Conservation (phyloP, 2,329 filamentous ascomycete genomes). For the Neurospora sp. region DNA sequence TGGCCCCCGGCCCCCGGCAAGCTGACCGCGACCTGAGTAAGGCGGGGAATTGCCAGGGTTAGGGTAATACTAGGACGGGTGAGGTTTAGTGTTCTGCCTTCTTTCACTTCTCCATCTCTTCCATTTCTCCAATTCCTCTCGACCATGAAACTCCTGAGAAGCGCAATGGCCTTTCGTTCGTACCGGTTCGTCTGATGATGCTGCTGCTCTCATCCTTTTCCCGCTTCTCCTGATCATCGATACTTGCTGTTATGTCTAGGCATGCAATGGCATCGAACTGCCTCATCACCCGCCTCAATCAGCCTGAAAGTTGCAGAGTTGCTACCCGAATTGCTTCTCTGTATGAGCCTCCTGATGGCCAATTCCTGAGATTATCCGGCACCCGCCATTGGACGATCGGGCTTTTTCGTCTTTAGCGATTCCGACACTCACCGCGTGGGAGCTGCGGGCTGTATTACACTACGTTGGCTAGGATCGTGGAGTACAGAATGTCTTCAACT, state of each 20-base stretch:
- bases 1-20: background rate
- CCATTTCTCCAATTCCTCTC: background rate
- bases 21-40: background rate
- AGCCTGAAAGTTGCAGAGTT: background rate
- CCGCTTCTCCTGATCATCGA: background rate
- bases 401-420: background rate
- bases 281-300: background rate
- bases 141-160: background rate
- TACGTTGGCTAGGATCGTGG: background rate
- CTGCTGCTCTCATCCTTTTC: background rate
- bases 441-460: background rate
- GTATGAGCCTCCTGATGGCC: background rate
- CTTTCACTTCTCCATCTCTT: background rate
- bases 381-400: slow-evolving; percentile 7
- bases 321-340: background rate
- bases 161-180: background rate
- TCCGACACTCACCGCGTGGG: background rate
- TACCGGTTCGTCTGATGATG: background rate
- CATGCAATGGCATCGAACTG: background rate
- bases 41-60: background rate
- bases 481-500: background rate
- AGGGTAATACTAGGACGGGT: background rate
- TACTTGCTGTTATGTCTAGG: background rate
- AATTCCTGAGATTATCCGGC: slow-evolving; percentile 6
- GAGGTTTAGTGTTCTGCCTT: background rate